Percentiles rank a stretch among this genome's conserved stretches.
Evolutionary conservation across 352 stramenopile genomes (phyloP).

Genomic region (Elongisporangium anandrum): DNA sequence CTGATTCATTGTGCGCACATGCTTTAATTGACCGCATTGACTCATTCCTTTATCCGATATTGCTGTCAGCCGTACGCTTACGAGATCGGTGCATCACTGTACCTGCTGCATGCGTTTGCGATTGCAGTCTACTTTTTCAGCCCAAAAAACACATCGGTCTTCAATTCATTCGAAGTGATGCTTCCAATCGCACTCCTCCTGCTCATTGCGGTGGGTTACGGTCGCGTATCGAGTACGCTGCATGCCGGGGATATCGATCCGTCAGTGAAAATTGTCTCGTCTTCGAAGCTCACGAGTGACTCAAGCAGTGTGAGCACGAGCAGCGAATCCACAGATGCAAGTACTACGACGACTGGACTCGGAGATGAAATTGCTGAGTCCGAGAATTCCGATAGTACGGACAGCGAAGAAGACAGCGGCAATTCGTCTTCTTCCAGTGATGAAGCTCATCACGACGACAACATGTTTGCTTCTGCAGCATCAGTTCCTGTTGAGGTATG

Average conservation of each 20-base stretch:
- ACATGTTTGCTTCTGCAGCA: conserved; percentile 28
- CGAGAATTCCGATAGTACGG: conserved; percentile 70
- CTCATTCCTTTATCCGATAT: background rate
- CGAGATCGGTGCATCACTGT: conserved; percentile 48
- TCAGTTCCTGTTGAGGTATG: conserved; percentile 18
- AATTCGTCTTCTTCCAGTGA: conserved; percentile 75
- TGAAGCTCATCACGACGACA: conserved; percentile 34
- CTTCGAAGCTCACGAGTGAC: conserved; percentile 21
- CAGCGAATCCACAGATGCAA: conserved; percentile 3
- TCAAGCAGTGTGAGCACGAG: conserved; percentile 14
- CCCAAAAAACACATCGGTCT: conserved; percentile 30
- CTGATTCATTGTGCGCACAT: background rate
- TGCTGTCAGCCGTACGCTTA: conserved; percentile 60
- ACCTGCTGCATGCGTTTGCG: conserved; percentile 41
- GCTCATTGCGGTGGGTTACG: conserved; percentile 71
- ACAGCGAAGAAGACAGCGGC: conserved; percentile 73
- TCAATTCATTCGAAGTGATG: conserved; percentile 68
- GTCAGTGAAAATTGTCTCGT: conserved; percentile 56
- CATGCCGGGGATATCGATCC: conserved; percentile 51
- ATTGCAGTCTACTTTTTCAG: conserved; percentile 50
- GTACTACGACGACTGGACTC: conserved; percentile 28
- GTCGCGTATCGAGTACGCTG: conserved; percentile 67
- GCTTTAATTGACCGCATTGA: background rate
- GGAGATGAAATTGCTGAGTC: conserved; percentile 61
- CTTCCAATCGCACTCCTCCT: conserved; percentile 55